A percentile compares a stretch with the other conserved stretches of the same genome.
phyloP scores from a whole-genome alignment of 345 rosid genomes.

The Populus ilicifolia region DNA sequence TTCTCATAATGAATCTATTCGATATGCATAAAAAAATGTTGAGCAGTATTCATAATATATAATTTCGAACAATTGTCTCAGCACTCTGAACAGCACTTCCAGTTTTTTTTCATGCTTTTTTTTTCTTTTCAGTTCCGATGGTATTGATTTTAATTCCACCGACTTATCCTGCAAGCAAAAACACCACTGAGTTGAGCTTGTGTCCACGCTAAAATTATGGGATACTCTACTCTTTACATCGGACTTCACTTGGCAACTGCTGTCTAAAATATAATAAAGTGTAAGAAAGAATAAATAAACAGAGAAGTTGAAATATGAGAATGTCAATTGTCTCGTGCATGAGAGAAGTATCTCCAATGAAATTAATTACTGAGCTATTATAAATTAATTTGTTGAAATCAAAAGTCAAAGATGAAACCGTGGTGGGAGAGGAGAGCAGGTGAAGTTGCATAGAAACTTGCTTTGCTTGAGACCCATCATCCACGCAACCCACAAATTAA shows the following conservation, averaged over 20 bases:
- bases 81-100: too few relatives aligned
- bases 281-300: background rate
- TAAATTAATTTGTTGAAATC: background rate
- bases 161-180: background rate
- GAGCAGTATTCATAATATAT: too few relatives aligned
- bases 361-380: background rate
- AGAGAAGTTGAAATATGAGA: background rate
- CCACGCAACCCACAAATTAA: background rate
- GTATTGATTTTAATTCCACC: background rate
- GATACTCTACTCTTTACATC: background rate
- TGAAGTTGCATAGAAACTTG: background rate
- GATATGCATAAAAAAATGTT: too few relatives aligned
- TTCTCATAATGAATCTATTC: too few relatives aligned
- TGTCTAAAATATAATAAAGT: too few relatives aligned
- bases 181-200: background rate
- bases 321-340: too few relatives aligned
- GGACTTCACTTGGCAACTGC: background rate
- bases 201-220: background rate
- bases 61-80: too few relatives aligned
- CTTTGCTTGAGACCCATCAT: background rate
- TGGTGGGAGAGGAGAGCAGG: background rate
- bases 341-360: background rate
- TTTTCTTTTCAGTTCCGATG: background rate
- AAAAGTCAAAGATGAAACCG: too few relatives aligned
- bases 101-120: too few relatives aligned